Base-by-base conservation (phyloP, 306 rosid genomes). In the Mimosa pudica region DNA sequence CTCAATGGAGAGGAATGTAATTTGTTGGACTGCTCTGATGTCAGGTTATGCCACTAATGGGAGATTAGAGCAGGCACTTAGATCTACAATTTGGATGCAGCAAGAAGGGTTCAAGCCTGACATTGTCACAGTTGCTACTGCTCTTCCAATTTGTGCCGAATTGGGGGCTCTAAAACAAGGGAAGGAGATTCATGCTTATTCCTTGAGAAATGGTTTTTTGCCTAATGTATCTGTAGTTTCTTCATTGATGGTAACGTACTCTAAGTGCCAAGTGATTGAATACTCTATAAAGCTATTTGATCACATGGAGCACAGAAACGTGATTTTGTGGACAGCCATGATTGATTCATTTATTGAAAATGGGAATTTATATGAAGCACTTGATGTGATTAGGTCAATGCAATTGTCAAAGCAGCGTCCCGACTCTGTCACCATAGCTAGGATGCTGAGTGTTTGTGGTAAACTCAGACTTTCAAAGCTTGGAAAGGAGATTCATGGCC, bases 91-190 rank as follows among this genome's bases (percentile, higher is more conserved):
- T 74, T 93, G 98, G 98, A 93, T 93, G 98, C 97, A 93, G 91
- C 94, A 91, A 77, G 98, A 93, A 87, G 98, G 98, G 54, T 87
- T 87, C 81, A 87, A 61, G 88, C 98, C 94, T 4, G 98, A 93
- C 76, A 78, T 85, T 10, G 91, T 91, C 48, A 91, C 94, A 0
- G 78, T 93, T 64, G 94, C 98, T 61, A 91, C 93, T 20, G 84
- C 85, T 67, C 85, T 91, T 83, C 94, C 97, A 16, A 82, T 93
- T 73, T 93, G 98, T 85, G 87, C 94, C 38, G 85, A 91, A 79
- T 86, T 93, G 86, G 87, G 80, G 80, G 94, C 89, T 84, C 75
- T 86, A 73, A 78, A 73, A 35, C 80, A 76, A 24, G 98, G 98
- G 84, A 93, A 87, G 85, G 91, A 93, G 88, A 66, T 93, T 80